A percentile compares a stretch with the other conserved stretches of the same genome.
phyloP scores from a whole-genome alignment of 2,329 filamentous ascomycete species.

The Trichoderma sp. region DNA sequence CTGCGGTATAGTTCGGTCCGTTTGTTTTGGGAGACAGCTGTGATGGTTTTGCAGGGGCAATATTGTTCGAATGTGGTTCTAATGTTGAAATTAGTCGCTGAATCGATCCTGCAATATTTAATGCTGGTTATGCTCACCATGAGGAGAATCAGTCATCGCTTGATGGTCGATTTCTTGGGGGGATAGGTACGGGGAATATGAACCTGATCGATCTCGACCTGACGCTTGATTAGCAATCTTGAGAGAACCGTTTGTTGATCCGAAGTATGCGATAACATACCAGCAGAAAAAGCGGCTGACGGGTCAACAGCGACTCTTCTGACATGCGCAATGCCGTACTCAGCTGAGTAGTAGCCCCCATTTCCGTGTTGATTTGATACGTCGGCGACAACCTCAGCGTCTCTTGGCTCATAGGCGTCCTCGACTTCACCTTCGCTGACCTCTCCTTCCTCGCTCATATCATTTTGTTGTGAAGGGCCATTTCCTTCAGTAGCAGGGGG shows the following conservation, averaged over 20 bases:
- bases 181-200: slow-evolving; percentile 52
- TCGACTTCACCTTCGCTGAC: slow-evolving; percentile 67
- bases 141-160: neutral
- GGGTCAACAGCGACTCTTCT: neutral
- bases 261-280: neutral
- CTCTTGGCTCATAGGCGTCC: slow-evolving; percentile 50
- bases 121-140: neutral
- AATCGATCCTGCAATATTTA: neutral
- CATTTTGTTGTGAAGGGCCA: slow-evolving; percentile 18
- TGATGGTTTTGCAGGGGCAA: neutral
- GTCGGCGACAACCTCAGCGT: slow-evolving; percentile 3
- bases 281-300: neutral
- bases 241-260: neutral
- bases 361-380: neutral
- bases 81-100: neutral
- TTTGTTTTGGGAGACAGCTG: neutral
- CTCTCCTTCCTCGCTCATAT: slow-evolving; percentile 66
- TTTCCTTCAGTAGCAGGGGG: neutral
- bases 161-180: slow-evolving; percentile 43
- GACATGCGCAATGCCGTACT: neutral
- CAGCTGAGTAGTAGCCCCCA: neutral
- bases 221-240: neutral
- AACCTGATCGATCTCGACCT: slow-evolving; percentile 46
- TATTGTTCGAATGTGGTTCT: neutral
- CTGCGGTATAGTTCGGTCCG: neutral